Base-by-base conservation (phyloP, 2,329 filamentous ascomycete species). In the Pochonia chlamydosporia region DNA sequence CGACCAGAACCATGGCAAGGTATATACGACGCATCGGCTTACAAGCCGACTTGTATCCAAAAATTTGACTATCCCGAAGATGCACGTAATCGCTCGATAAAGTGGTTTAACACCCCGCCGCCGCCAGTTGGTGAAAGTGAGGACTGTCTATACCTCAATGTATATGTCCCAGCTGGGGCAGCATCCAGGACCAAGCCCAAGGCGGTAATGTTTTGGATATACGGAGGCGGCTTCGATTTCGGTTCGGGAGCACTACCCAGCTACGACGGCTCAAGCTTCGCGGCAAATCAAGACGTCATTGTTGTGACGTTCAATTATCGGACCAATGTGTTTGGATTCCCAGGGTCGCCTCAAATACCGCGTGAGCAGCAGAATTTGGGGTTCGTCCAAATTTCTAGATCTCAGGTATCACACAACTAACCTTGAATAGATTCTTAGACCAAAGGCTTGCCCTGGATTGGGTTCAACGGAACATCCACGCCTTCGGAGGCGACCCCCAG, bases 221-320 rank as follows among this genome's bases (percentile, higher is more conserved):
- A 68, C 41, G 71, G 71, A 4, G 71, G 72, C 10, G 63, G 56
- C 1, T 72, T 70, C 40, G 56, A 43, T 8, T 54, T 58, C 16
- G 70, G 70, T 28, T 63, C 59, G 44, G 61, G 66, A 0, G 60
- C 65, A 10, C 55, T 63, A 9, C 60, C 63, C 0, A 50, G 60
- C 4, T 74, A 73, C 52, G 67, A 68, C 47, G 72, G 71, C 3
- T 62, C 64, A 2, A 60, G 61, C 43, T 60, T 74, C 21, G 70
- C 67, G 0, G 61, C 62, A 0, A 55, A 68, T 2, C 61, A 74
- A 41, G 72, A 75, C 36, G 58, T 76, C 2, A 59, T 77, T 2
- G 56, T 76, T 1, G 72, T 76, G 1, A 68, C 69, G 1, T 54
- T 72, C 39, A 76, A 75, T 59, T 76, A 70, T 48, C 68, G 71